These are phyloP conservation scores for Capsicum baccatum DNA, from an alignment of 257 asterid species.

Conservation along the genomic window DNA sequence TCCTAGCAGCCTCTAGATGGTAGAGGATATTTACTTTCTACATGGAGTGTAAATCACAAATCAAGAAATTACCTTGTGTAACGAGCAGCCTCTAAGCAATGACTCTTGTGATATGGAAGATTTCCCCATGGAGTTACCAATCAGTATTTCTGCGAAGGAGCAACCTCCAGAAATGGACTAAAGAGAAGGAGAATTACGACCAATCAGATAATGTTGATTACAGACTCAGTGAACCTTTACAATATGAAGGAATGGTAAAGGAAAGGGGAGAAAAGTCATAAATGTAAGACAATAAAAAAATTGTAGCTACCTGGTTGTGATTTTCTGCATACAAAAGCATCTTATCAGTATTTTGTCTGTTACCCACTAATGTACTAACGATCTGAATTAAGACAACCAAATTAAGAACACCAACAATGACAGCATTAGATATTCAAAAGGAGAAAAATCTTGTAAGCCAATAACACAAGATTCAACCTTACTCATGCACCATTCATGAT, in stretches of 20 bases:
- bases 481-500: slow-evolving; percentile 91
- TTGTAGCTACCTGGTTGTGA: slow-evolving; percentile 79
- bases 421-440: slow-evolving; percentile 18
- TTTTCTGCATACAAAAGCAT: slow-evolving; percentile 95
- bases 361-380: slow-evolving; percentile 69
- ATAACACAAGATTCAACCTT: slow-evolving; percentile 57
- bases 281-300: slow-evolving; percentile 4
- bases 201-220: slow-evolving; percentile 17
- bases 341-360: slow-evolving; percentile 57
- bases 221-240: background rate
- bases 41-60: background rate
- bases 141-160: slow-evolving; percentile 87
- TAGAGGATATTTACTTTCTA: slow-evolving; percentile 11
- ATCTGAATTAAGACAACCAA: slow-evolving; percentile 54
- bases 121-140: slow-evolving; percentile 49
- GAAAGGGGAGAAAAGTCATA: slow-evolving; percentile 3
- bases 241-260: background rate
- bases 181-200: slow-evolving; percentile 34
- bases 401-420: slow-evolving; percentile 22
- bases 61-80: slow-evolving; percentile 76
- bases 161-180: slow-evolving; percentile 93
- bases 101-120: slow-evolving; percentile 62
- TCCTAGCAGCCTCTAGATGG: background rate
- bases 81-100: slow-evolving; percentile 74
- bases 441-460: slow-evolving; percentile 26